A percentile compares a stretch with the other conserved stretches of the same genome.
phyloP scores from a whole-genome alignment of 2,329 filamentous ascomycete species.

The Aureobasidium lini region DNA sequence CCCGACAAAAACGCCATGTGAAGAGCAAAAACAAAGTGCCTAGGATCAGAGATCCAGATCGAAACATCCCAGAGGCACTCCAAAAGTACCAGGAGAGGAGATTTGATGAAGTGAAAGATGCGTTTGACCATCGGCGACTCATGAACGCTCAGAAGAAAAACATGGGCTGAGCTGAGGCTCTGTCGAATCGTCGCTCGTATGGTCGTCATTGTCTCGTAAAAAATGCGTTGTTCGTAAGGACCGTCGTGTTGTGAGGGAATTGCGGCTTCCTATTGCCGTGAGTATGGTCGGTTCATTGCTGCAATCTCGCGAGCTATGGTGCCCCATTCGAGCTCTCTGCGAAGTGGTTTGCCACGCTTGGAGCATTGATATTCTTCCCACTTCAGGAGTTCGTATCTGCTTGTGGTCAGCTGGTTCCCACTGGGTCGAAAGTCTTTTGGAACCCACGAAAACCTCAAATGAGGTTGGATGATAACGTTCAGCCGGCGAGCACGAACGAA shows the following conservation, averaged over 20 bases:
- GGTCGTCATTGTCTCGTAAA: constrained; percentile 9
- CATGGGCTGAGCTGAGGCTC: neutral
- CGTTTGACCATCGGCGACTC: neutral
- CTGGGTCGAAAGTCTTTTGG: constrained; percentile 18
- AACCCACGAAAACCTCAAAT: constrained; percentile 75
- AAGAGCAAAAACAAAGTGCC: neutral
- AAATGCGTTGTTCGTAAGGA: neutral
- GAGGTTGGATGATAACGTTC: constrained; percentile 97
- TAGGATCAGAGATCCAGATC: neutral
- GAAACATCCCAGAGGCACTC: too few species aligned
- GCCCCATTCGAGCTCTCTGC: constrained; percentile 83
- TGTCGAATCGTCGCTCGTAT: neutral
- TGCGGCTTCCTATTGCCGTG: constrained; percentile 44
- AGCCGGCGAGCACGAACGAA: constrained; percentile 86
- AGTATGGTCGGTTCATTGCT: constrained; percentile 91
- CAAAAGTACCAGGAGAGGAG: too few species aligned
- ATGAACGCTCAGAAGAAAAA: neutral
- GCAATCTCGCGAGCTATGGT: constrained; percentile 86
- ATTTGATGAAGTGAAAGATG: too few species aligned
- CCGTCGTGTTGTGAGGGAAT: neutral
- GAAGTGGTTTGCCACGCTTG: constrained; percentile 47
- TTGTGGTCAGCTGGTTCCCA: constrained; percentile 18
- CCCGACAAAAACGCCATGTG: neutral
- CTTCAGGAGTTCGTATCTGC: constrained; percentile 71
- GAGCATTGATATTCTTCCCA: constrained; percentile 78